Evolutionary conservation across 805 yeast species (phyloP).

Genomic region (Suhomyces faveliae): DNA sequence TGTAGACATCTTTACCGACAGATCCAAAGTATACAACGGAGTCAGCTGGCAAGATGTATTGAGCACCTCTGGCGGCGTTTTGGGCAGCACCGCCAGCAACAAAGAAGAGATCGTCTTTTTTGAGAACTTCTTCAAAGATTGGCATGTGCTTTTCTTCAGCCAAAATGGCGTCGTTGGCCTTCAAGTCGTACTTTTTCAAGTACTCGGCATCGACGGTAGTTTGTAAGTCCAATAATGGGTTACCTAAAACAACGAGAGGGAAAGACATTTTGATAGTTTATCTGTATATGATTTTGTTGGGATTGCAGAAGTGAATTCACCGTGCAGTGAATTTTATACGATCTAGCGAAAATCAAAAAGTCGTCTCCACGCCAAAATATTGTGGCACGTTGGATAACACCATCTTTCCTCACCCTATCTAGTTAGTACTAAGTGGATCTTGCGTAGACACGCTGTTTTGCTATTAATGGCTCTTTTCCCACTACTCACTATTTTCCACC

Average conservation of each 20-base stretch:
- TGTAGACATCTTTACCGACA: conserved; percentile 89
- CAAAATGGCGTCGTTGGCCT: conserved; percentile 92
- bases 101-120: conserved; percentile 56
- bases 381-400: not conserved
- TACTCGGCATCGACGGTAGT: conserved; percentile 66
- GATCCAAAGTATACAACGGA: conserved; percentile 94
- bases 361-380: not conserved
- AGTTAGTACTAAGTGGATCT: not conserved
- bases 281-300: not conserved
- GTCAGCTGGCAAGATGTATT: conserved; percentile 75
- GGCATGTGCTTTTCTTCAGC: conserved; percentile 82
- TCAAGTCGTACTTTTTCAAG: conserved; percentile 76
- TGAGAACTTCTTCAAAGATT: conserved; percentile 76
- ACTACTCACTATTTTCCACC: too few relatives aligned
- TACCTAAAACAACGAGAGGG: conserved; percentile 82
- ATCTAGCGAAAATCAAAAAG: not conserved
- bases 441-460: not conserved
- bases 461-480: too few relatives aligned
- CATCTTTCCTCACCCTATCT: not conserved
- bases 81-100: conserved; percentile 99
- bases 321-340: not conserved
- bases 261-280: conserved; percentile 45
- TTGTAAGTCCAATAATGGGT: conserved; percentile 88
- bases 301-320: not conserved
- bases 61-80: conserved; percentile 98